These are phyloP conservation scores for Kalaharituber pfeilii DNA, from an alignment of 2,329 filamentous ascomycete genomes.

Conservation along the genomic window DNA sequence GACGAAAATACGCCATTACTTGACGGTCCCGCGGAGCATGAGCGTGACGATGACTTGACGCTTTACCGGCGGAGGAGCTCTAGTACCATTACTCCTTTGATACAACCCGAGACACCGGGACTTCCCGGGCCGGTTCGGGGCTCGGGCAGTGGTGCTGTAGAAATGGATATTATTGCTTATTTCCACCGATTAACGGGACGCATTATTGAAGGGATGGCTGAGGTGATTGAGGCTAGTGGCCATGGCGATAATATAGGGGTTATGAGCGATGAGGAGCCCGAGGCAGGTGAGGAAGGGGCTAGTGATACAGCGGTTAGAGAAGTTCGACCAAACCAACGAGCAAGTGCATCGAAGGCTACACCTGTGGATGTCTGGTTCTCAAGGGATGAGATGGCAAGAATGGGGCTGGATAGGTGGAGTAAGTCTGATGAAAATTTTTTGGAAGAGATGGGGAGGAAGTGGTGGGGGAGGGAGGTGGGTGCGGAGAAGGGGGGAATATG, in stretches of 20 bases:
- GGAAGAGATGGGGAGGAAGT: conserved; percentile 41
- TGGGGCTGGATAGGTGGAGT: conserved; percentile 54
- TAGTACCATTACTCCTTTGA: background rate
- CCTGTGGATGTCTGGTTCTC: background rate
- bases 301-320: background rate
- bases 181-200: conserved; percentile 59
- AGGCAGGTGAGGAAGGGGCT: conserved; percentile 6
- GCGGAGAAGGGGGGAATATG: conserved; percentile 33
- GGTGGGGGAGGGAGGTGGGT: conserved; percentile 46
- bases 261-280: conserved; percentile 21
- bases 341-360: conserved; percentile 1
- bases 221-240: conserved; percentile 38
- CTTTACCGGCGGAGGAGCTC: background rate
- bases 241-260: conserved; percentile 29
- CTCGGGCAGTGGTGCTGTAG: conserved; percentile 30
- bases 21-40: background rate
- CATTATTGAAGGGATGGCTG: conserved; percentile 44
- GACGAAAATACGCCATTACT: background rate
- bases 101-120: background rate
- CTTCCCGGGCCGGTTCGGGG: background rate
- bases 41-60: background rate
- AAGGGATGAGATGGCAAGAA: conserved; percentile 7
- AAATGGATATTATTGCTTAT: conserved; percentile 61
- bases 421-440: conserved; percentile 52
- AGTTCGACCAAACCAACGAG: conserved; percentile 15